Evolutionary conservation across 164 flowering plant species (phyloP).

Genomic region (Aristolochia contorta): DNA sequence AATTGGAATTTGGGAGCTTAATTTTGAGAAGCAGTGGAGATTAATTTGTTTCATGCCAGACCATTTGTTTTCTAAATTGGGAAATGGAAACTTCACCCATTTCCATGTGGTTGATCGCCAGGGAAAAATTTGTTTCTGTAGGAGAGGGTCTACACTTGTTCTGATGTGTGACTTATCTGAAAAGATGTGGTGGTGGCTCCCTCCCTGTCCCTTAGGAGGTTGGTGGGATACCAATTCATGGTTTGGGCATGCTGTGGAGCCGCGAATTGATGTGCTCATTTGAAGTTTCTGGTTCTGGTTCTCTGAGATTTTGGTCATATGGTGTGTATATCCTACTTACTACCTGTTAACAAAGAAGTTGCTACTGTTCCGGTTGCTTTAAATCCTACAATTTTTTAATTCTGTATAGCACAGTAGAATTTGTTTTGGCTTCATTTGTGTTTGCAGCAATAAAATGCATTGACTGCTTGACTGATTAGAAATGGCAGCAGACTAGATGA

Average conservation of each 20-base stretch:
- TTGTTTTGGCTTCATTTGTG: no score
- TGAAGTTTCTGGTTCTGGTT: not conserved
- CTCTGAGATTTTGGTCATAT: not conserved
- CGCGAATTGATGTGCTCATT: slow-evolving; percentile 8
- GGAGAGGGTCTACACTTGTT: slow-evolving; percentile 1
- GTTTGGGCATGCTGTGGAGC: slow-evolving; percentile 17
- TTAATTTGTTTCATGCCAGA: slow-evolving; percentile 14
- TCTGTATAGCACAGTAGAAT: no score
- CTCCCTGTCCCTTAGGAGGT: slow-evolving; percentile 10
- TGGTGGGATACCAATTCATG: slow-evolving; percentile 1
- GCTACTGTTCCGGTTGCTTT: not conserved
- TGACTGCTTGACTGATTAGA: no score
- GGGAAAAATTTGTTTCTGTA: slow-evolving; percentile 14
- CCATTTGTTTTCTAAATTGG: slow-evolving; percentile 9
- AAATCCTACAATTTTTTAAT: not conserved
- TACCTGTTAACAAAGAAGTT: not conserved
- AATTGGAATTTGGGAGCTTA: slow-evolving; percentile 11
- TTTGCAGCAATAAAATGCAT: no score
- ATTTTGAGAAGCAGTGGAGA: slow-evolving; percentile 7
- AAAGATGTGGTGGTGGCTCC: slow-evolving; percentile 18
- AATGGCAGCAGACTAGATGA: no score
- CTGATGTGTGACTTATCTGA: slow-evolving; percentile 10
- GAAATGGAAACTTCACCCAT: slow-evolving; percentile 8
- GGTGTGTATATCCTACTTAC: not conserved
- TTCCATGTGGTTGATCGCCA: slow-evolving; percentile 9